Conservation (phyloP, 768 basidiomycete genomes). For the Mycena sanguinolenta region DNA sequence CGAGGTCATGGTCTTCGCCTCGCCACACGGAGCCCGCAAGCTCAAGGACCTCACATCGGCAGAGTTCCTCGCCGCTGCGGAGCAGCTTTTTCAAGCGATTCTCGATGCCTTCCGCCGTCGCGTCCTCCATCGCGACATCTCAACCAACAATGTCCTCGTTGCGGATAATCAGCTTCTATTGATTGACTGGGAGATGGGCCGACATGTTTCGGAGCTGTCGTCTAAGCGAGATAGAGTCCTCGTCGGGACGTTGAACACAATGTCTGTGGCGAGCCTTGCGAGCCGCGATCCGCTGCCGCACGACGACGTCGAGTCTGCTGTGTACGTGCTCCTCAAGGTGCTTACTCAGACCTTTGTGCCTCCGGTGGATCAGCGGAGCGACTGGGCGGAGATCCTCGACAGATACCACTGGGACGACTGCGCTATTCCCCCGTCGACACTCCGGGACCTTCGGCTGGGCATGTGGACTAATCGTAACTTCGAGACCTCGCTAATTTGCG, state of each 20-base stretch:
- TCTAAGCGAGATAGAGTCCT: background rate
- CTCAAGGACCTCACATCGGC: slow-evolving; percentile 7
- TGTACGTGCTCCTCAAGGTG: slow-evolving; percentile 30
- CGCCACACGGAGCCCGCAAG: slow-evolving; percentile 2
- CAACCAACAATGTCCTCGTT: slow-evolving; percentile 6
- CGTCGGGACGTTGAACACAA: slow-evolving; percentile 21
- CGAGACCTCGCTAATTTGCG: background rate
- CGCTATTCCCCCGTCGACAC: background rate
- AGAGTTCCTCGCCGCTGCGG: slow-evolving; percentile 10
- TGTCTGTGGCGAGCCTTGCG: slow-evolving; percentile 9
- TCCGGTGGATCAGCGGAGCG: background rate
- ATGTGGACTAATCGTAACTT: background rate
- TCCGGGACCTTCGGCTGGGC: background rate
- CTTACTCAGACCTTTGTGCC: slow-evolving; percentile 25
- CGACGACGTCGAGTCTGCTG: slow-evolving; percentile 31
- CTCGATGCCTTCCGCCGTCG: slow-evolving; percentile 21
- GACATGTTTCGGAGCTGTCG: slow-evolving; percentile 2
- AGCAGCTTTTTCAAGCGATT: slow-evolving; percentile 8
- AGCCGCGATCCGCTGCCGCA: slow-evolving; percentile 16
- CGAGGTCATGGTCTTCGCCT: slow-evolving; percentile 18
- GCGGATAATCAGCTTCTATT: slow-evolving; percentile 4
- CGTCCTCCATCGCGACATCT: slow-evolving; percentile 25
- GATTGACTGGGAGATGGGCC: slow-evolving; percentile 26
- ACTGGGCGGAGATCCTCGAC: slow-evolving; percentile 16
- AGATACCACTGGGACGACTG: slow-evolving; percentile 10